Conservation (phyloP, 2,329 filamentous ascomycete genomes). For the Chaetoscypha palmicola region DNA sequence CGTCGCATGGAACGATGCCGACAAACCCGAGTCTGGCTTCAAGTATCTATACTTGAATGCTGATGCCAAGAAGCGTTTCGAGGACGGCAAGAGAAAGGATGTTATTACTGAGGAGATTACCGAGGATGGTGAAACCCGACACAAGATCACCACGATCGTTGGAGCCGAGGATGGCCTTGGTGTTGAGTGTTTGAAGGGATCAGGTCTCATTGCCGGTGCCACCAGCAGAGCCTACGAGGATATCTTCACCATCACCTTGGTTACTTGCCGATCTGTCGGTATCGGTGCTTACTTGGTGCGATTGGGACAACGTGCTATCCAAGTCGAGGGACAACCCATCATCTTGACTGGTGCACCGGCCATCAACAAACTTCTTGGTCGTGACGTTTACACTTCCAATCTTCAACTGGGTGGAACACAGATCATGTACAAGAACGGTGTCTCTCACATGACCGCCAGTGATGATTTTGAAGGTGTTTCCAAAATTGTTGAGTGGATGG, state of each 20-base stretch:
- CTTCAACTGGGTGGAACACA: conserved; percentile 99
- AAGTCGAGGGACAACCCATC: conserved; percentile 98
- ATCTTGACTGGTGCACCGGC: conserved; percentile 96
- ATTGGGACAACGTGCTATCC: conserved; percentile 95
- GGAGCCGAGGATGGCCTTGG: conserved; percentile 93
- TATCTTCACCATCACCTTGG: conserved; percentile 96
- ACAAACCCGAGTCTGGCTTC: conserved; percentile 81
- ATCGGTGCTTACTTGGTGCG: conserved; percentile 98
- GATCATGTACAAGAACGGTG: conserved; percentile 99
- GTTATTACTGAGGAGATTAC: conserved; percentile 83
- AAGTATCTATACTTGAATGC: conserved; percentile 93
- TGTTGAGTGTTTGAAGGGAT: conserved; percentile 95
- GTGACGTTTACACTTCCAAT: conserved; percentile 98
- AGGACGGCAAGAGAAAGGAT: conserved; percentile 64
- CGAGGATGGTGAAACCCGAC: conserved; percentile 81
- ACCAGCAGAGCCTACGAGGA: conserved; percentile 97
- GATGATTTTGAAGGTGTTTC: conserved; percentile 97
- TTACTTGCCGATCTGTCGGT: conserved; percentile 97
- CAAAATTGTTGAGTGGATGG: conserved; percentile 98
- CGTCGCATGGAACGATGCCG: conserved; percentile 86
- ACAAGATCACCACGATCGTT: conserved; percentile 91
- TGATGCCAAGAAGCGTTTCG: conserved; percentile 78
- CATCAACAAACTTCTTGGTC: conserved; percentile 95
- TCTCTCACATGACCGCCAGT: conserved; percentile 96
- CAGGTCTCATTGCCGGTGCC: conserved; percentile 95